A percentile compares a stretch with the other conserved stretches of the same genome.
Conservation (phyloP, 208 protist species). For the Leishmania lainsoni region DNA sequence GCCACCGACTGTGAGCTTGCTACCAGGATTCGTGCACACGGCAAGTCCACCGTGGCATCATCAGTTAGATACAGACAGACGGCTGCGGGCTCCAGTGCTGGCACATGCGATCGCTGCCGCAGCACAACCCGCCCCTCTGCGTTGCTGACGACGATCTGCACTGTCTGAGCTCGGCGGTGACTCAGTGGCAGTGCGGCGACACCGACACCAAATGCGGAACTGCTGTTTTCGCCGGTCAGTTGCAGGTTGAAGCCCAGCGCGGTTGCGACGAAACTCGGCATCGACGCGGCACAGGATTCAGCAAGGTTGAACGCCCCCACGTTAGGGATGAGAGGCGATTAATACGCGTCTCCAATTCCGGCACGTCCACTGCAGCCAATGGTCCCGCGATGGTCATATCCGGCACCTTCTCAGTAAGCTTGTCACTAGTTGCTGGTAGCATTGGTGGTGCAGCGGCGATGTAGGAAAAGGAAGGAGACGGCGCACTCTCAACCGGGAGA, state of each 20-base stretch:
- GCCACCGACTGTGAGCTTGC: slow-evolving; percentile 17
- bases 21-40: slow-evolving; percentile 10
- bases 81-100: slow-evolving; percentile 40
- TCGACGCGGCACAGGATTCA: background rate
- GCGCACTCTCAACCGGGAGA: background rate
- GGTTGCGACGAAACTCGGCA: slow-evolving; percentile 43
- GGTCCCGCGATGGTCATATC: background rate
- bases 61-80: slow-evolving; percentile 36
- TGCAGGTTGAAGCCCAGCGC: slow-evolving; percentile 53
- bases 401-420: background rate
- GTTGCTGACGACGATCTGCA: slow-evolving; percentile 58
- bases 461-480: background rate
- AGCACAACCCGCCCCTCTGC: slow-evolving; percentile 42
- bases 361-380: slow-evolving; percentile 16
- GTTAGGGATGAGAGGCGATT: background rate
- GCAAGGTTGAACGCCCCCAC: background rate
- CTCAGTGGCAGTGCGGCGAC: slow-evolving; percentile 45
- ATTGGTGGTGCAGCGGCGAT: background rate
- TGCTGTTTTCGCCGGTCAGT: slow-evolving; percentile 60
- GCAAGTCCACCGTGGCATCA: slow-evolving; percentile 34
- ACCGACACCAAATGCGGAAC: slow-evolving; percentile 42
- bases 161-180: slow-evolving; percentile 47
- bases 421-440: slow-evolving; percentile 30
- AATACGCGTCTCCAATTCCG: slow-evolving; percentile 63
- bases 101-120: slow-evolving; percentile 61